A percentile compares a stretch with the other conserved stretches of the same genome.
Evolutionary conservation across 2,329 filamentous ascomycete species (phyloP).

Genomic region (Alternaria longipes): DNA sequence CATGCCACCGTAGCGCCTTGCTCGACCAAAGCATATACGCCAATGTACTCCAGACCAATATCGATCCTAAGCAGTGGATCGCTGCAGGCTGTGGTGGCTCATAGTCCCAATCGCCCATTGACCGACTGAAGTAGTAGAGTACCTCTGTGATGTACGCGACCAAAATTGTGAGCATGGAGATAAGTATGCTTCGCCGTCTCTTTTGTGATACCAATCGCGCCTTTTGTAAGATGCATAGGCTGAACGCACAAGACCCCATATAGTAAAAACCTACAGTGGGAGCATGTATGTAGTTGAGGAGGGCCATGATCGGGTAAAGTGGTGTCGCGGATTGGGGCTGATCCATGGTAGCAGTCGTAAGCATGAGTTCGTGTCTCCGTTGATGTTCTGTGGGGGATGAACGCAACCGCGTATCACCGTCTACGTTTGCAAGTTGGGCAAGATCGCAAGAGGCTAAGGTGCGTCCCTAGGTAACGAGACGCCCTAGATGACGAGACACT

Average conservation of each 20-base stretch:
- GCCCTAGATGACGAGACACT: neutral
- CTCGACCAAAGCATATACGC: conserved; percentile 34
- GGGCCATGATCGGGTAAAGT: conserved; percentile 35
- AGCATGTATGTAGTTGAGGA: conserved; percentile 48
- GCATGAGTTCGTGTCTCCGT: conserved; percentile 1
- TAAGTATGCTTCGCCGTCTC: conserved; percentile 32
- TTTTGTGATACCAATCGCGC: conserved; percentile 34
- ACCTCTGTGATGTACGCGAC: conserved; percentile 43
- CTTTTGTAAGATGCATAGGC: conserved; percentile 45
- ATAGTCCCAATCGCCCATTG: conserved; percentile 39
- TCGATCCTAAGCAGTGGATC: conserved; percentile 47
- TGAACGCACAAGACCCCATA: conserved; percentile 37
- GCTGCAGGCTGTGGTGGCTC: conserved; percentile 45
- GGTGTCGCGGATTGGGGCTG: conserved; percentile 13
- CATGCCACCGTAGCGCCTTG: conserved; percentile 41
- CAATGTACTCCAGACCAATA: conserved; percentile 45
- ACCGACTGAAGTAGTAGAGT: conserved; percentile 46
- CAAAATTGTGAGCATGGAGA: conserved; percentile 26
- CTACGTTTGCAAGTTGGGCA: too few species aligned
- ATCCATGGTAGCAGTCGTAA: conserved; percentile 21
- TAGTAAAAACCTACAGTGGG: conserved; percentile 45
- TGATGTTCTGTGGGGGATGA: neutral
- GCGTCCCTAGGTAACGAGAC: neutral
- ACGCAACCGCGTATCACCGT: too few species aligned
- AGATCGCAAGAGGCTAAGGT: neutral